A percentile compares a stretch with the other conserved stretches of the same genome.
These are phyloP conservation scores for Penicillium egyptiacum DNA, from an alignment of 495 filamentous ascomycete genomes.

Conservation along the genomic window DNA sequence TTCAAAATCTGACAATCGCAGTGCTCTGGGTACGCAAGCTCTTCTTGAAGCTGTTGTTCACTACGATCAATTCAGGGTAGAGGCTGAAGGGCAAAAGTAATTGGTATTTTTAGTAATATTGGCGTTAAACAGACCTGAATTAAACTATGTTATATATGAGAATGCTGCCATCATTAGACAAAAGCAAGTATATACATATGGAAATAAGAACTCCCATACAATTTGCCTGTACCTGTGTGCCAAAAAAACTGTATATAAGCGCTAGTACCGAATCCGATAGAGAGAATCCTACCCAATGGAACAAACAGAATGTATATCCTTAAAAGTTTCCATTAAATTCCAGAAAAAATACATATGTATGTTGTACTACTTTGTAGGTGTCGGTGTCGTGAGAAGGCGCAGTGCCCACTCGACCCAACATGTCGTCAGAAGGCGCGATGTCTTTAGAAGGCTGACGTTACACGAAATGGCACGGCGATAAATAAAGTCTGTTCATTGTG, in stretches of 20 bases:
- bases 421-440: slow-evolving; percentile 24
- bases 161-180: not conserved
- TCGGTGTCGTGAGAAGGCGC: slow-evolving; percentile 7
- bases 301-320: not conserved
- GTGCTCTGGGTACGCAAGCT: slow-evolving; percentile 38
- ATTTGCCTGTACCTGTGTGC: too few relatives aligned
- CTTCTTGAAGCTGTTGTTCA: slow-evolving; percentile 38
- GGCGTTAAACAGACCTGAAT: not conserved
- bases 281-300: not conserved
- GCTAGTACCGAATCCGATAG: not conserved
- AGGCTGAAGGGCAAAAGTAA: slow-evolving; percentile 4
- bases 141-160: not conserved
- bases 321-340: not conserved
- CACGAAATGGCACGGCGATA: not conserved
- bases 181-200: not conserved
- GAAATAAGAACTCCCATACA: too few relatives aligned
- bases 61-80: slow-evolving; percentile 28
- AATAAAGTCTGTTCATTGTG: not conserved
- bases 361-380: too few relatives aligned
- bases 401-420: slow-evolving; percentile 11
- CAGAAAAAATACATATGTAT: not conserved
- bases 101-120: not conserved
- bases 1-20: slow-evolving; percentile 15
- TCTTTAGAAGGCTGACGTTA: slow-evolving; percentile 12
- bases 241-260: not conserved